phyloP scores from a whole-genome alignment of 495 filamentous ascomycete genomes.

The Penicillium cosmopolitanum region DNA sequence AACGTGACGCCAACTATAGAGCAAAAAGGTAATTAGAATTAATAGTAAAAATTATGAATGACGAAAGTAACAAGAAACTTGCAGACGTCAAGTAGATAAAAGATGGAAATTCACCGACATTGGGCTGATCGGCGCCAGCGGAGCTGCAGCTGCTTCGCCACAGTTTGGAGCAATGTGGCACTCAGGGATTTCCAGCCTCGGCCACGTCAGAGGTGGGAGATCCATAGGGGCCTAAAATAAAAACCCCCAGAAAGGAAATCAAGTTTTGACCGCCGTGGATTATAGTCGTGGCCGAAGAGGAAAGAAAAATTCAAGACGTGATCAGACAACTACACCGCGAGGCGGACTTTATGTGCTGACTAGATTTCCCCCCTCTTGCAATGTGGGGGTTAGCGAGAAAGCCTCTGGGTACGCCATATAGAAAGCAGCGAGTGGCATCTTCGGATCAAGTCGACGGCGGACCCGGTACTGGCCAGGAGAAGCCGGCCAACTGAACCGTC shows the following conservation, averaged over 20 bases:
- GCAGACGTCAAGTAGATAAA: conserved; percentile 30
- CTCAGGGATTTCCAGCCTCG: conserved; percentile 27
- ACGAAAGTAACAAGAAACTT: conserved; percentile 11
- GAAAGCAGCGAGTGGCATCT: conserved; percentile 29
- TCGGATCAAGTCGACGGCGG: conserved; percentile 34
- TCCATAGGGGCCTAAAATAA: conserved; percentile 21
- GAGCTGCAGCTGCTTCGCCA: conserved; percentile 50
- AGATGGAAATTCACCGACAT: conserved; percentile 28
- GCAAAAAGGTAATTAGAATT: conserved; percentile 10
- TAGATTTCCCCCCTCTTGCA: conserved; percentile 25
- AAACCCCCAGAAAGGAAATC: conserved; percentile 2
- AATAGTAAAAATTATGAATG: conserved; percentile 17
- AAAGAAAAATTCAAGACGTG: conserved; percentile 8
- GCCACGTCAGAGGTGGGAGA: conserved; percentile 32
- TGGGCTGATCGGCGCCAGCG: conserved; percentile 28
- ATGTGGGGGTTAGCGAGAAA: conserved; percentile 18
- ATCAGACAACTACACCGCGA: conserved; percentile 17
- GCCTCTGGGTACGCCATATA: conserved; percentile 24
- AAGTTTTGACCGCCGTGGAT: conserved; percentile 9
- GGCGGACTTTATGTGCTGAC: conserved; percentile 34
- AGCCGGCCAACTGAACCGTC: conserved; percentile 21
- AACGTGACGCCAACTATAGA: conserved; percentile 14
- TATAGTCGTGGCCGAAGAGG: neutral
- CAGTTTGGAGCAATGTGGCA: conserved; percentile 40
- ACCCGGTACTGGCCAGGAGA: conserved; percentile 25